phyloP scores from a whole-genome alignment of 2,329 filamentous ascomycete genomes.

The Pyrenochaeta sp. region DNA sequence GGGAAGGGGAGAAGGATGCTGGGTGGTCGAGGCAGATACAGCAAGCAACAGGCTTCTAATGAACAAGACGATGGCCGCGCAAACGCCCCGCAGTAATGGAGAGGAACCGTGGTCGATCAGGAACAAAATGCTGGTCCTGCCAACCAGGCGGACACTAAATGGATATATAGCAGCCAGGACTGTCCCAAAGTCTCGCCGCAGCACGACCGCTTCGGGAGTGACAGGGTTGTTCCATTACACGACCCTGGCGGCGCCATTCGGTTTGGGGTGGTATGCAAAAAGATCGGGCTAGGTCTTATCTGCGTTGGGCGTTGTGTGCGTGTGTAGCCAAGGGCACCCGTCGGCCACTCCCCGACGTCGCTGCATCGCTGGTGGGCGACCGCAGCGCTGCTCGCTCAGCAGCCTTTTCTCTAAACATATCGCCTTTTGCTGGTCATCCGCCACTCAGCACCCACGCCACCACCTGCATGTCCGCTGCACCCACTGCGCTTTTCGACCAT shows the following conservation, averaged over 20 bases:
- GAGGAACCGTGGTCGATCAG: not conserved
- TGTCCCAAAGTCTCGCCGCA: constrained; percentile 1
- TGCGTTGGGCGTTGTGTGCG: constrained; percentile 8
- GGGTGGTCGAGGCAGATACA: not conserved
- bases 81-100: constrained; percentile 4
- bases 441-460: constrained; percentile 6
- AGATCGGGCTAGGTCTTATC: constrained; percentile 7
- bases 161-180: constrained; percentile 13
- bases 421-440: constrained; percentile 1
- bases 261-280: constrained; percentile 10
- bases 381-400: constrained; percentile 18
- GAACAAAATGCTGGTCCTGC: constrained; percentile 4
- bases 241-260: constrained; percentile 12
- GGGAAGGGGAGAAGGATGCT: not conserved
- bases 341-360: constrained; percentile 15
- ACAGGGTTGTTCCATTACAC: constrained; percentile 17
- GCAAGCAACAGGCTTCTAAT: not conserved
- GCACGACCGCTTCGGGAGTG: constrained; percentile 18
- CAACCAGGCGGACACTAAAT: constrained; percentile 9
- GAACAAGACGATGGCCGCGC: not conserved
- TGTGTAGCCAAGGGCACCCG: not conserved
- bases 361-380: constrained; percentile 6
- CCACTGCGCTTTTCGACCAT: constrained; percentile 4
- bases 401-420: constrained; percentile 16
- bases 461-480: constrained; percentile 4